Conservation (phyloP, 169 alveolate genomes). For the Perkinsus olseni region DNA sequence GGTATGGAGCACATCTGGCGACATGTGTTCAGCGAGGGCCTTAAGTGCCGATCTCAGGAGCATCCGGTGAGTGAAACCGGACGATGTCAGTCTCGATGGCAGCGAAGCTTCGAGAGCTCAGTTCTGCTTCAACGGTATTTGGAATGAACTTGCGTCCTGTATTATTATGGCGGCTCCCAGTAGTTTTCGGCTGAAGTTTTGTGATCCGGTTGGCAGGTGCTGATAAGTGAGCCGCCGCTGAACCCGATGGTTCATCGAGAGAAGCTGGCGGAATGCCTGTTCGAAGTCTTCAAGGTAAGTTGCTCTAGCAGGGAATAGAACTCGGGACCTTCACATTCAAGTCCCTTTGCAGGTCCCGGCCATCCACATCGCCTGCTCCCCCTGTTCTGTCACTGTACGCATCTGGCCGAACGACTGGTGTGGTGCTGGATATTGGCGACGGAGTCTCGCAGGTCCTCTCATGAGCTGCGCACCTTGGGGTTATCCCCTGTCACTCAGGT, state of each 20-base stretch:
- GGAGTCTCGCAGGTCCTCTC: constrained; percentile 49
- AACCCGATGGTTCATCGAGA: constrained; percentile 47
- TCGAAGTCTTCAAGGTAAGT: constrained; percentile 48
- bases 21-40: constrained; percentile 36
- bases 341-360: constrained; percentile 28
- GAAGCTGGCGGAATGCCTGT: constrained; percentile 53
- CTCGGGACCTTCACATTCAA: not conserved
- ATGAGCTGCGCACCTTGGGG: not conserved
- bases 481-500: not conserved
- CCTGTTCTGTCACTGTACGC: constrained; percentile 55
- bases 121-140: no score
- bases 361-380: constrained; percentile 49
- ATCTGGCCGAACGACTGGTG: constrained; percentile 63
- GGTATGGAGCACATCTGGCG: constrained; percentile 58
- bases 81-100: constrained; percentile 43
- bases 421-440: constrained; percentile 61
- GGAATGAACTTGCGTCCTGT: no score
- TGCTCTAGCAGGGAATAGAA: not conserved
- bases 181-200: not conserved
- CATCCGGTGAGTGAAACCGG: constrained; percentile 30
- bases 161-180: no score
- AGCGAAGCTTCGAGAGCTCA: constrained; percentile 33
- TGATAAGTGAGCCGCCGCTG: constrained; percentile 49
- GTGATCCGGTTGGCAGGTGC: constrained; percentile 45
- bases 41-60: not conserved